Percentiles rank a stretch among this genome's conserved stretches.
Conservation (phyloP, 2,329 filamentous ascomycete genomes). For the Stemphylium vesicarium region DNA sequence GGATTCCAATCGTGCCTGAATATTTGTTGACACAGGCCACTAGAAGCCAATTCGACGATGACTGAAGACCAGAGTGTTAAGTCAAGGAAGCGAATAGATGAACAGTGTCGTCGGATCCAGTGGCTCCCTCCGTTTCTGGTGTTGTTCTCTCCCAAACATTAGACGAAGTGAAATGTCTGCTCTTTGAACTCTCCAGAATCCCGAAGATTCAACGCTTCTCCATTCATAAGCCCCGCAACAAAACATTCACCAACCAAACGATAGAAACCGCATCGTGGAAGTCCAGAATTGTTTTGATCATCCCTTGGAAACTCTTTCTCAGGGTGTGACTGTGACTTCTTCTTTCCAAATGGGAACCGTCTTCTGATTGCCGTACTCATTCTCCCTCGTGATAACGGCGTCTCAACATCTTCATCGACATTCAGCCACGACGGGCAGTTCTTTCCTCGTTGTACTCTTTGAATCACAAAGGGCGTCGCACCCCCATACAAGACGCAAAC, state of each 20-base stretch:
- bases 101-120: too few species aligned
- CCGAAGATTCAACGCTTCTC: conserved; percentile 16
- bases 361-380: background rate
- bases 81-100: too few species aligned
- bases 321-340: background rate
- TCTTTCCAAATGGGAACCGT: background rate
- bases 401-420: background rate
- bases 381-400: background rate
- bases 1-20: too few species aligned
- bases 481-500: conserved; percentile 10
- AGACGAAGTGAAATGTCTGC: conserved; percentile 26
- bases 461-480: background rate
- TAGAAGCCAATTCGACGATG: too few species aligned
- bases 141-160: background rate
- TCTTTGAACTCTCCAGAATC: conserved; percentile 4
- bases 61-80: too few species aligned
- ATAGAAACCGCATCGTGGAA: background rate
- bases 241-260: conserved; percentile 11
- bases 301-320: background rate
- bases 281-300: background rate
- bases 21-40: too few species aligned
- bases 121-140: too few species aligned
- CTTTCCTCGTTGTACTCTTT: background rate
- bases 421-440: conserved; percentile 6
- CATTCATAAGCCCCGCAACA: conserved; percentile 4